Evolutionary conservation across 108 stramenopile species (phyloP), one percentile per base, ranked within the genome.

Genomic region (Stephanodiscus triporus): DNA sequence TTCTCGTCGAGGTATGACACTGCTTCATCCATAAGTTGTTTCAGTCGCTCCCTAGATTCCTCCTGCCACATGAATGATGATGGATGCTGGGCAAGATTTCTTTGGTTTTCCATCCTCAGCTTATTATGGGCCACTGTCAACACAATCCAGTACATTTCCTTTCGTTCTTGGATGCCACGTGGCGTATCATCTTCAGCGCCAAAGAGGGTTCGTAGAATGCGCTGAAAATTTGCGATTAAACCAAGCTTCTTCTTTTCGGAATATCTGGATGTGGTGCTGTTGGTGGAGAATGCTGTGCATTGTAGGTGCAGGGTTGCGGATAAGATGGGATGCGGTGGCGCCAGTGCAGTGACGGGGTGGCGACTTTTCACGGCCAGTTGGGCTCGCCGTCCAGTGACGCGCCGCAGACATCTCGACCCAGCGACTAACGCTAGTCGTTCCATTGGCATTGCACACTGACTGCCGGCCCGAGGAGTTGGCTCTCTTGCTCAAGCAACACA

Each of bases 151-250:
- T 85, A 89, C 14, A 82, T 43, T 78, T 90, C 89, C 56, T 86
- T 78, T 10, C 88, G 86, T 70, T 92, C 91, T 75, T 90, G 87
- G 1, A 88, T 66, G 17, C 82, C 73, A 34, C 88, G 68, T 13
- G 89, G 88, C 38, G 68, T 78, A 24, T 80, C 77, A 50, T 82
- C 81, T 36, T 71, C 74, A 23, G 50, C 48, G 32, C 73, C 63
- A 65, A 76, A 72, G 64, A 73, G 36, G 63, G 76, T 66, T 6
- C 71, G 64, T 8, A 82, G 43, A 6, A 58, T 55, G 23, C 47
- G 51, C 45, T 56, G 65, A 49, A 74, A 38, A 66, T 56, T 66
- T 49, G 60, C 27, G 36, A 72, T 37, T 8, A 72, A 43, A 67
- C 72, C 51, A 47, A 66, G 37, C 40, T 42, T 50, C 66, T 73